phyloP scores from a whole-genome alignment of 179 eudicot species.

The Kewa caespitosa region DNA sequence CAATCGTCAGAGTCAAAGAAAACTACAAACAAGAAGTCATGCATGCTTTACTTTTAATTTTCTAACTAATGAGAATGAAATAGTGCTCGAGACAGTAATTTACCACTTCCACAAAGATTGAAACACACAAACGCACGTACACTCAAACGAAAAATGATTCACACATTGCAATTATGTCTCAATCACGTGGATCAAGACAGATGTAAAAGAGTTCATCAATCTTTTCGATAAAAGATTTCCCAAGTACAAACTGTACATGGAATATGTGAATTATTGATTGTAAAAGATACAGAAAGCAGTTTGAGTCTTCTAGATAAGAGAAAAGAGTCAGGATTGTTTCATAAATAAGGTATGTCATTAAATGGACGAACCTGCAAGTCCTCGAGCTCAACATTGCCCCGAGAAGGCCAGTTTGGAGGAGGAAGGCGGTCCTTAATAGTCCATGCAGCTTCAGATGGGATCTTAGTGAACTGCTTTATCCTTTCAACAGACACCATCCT shows the following conservation, averaged over 20 bases:
- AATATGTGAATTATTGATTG: background rate
- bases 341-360: background rate
- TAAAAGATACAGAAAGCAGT: background rate
- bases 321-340: background rate
- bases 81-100: too few species aligned
- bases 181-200: too few species aligned
- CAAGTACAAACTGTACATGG: too few species aligned
- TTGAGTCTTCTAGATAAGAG: background rate
- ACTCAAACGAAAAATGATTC: too few species aligned
- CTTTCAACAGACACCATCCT: constrained; percentile 98
- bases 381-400: constrained; percentile 69
- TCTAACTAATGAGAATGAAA: too few species aligned
- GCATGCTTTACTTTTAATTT: too few species aligned
- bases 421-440: constrained; percentile 54
- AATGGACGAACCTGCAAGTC: constrained; percentile 58
- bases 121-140: too few species aligned
- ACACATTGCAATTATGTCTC: too few species aligned
- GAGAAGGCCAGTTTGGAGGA: constrained; percentile 75
- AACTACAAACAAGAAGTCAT: background rate
- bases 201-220: too few species aligned
- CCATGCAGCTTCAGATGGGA: constrained; percentile 91
- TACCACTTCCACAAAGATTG: too few species aligned
- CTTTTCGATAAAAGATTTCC: too few species aligned
- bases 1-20: background rate
- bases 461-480: constrained; percentile 70